Evolutionary conservation across 73 alveolate species (phyloP).

Genomic region (Paraurostyla sp.): DNA sequence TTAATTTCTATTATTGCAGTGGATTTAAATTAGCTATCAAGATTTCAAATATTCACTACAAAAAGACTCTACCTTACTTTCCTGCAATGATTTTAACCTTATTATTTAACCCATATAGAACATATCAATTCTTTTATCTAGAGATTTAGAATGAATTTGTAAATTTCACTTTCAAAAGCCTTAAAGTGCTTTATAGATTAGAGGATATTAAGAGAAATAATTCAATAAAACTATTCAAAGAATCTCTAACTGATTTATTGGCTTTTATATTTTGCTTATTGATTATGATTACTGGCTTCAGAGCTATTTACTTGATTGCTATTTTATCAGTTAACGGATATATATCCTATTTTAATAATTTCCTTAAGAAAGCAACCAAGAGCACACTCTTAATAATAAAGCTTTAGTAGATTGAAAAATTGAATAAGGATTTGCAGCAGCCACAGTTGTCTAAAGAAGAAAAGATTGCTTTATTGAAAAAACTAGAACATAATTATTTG

Average conservation of each 20-base stretch:
- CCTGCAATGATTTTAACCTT: not conserved
- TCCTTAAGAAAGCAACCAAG: slow-evolving; percentile 8
- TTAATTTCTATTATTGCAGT: not conserved
- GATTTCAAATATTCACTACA: not conserved
- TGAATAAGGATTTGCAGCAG: not conserved
- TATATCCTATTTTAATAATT: not conserved
- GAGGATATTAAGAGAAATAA: not conserved
- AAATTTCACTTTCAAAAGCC: not conserved
- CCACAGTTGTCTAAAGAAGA: not conserved
- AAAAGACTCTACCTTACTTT: not conserved
- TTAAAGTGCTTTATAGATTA: not conserved
- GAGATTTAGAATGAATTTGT: not conserved
- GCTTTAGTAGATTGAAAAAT: slow-evolving; percentile 2
- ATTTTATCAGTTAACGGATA: slow-evolving; percentile 47
- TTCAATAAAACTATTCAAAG: not conserved
- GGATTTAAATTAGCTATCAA: not conserved
- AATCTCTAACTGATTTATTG: slow-evolving; percentile 16
- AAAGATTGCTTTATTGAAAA: not conserved
- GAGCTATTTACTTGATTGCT: slow-evolving; percentile 14
- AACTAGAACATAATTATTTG: not conserved
- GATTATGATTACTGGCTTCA: slow-evolving; percentile 16
- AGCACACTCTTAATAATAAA: not conserved
- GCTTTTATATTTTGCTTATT: not conserved
- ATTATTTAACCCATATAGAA: slow-evolving; percentile 18
- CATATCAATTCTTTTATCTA: not conserved